These are phyloP conservation scores for Fusarium xyrophilum DNA, from an alignment of 2,329 filamentous ascomycete genomes.

Conservation along the genomic window DNA sequence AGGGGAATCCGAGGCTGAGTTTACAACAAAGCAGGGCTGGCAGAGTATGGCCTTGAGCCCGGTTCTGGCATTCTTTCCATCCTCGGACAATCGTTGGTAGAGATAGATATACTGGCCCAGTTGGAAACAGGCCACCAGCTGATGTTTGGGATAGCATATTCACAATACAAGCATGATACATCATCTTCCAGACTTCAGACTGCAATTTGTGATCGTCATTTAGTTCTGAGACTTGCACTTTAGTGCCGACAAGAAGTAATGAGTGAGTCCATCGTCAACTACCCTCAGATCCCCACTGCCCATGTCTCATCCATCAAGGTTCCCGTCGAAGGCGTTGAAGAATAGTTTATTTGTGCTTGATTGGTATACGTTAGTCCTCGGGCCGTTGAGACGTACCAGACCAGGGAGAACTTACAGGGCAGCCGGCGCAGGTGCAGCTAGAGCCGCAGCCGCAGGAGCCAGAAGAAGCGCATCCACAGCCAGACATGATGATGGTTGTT, in stretches of 20 bases:
- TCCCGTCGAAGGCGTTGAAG: conserved; percentile 26
- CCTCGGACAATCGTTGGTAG: conserved; percentile 1
- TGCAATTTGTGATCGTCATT: conserved; percentile 16
- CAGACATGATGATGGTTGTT: conserved; percentile 48
- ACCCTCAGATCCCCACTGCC: conserved; percentile 5
- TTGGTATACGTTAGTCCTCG: conserved; percentile 32
- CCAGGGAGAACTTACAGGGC: conserved; percentile 49
- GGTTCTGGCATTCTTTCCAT: conserved; percentile 46
- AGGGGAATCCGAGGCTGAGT: neutral
- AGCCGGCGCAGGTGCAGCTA: conserved; percentile 52
- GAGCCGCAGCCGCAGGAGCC: conserved; percentile 53
- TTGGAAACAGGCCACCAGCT: neutral
- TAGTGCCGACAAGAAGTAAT: conserved; percentile 13
- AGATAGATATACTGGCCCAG: neutral
- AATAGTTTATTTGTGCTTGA: conserved; percentile 42
- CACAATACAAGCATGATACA: neutral
- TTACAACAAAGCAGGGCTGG: neutral
- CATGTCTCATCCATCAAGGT: conserved; percentile 35
- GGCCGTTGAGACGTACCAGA: conserved; percentile 8
- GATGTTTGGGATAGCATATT: neutral
- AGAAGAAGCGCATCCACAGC: conserved; percentile 52
- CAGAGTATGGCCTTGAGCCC: conserved; percentile 39
- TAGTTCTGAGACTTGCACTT: neutral
- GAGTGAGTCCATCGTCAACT: conserved; percentile 37
- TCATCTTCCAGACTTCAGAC: neutral